Evolutionary conservation across 2,329 filamentous ascomycete species (phyloP), one percentile per base, ranked within the genome.

Genomic region (Fusarium clavum): DNA sequence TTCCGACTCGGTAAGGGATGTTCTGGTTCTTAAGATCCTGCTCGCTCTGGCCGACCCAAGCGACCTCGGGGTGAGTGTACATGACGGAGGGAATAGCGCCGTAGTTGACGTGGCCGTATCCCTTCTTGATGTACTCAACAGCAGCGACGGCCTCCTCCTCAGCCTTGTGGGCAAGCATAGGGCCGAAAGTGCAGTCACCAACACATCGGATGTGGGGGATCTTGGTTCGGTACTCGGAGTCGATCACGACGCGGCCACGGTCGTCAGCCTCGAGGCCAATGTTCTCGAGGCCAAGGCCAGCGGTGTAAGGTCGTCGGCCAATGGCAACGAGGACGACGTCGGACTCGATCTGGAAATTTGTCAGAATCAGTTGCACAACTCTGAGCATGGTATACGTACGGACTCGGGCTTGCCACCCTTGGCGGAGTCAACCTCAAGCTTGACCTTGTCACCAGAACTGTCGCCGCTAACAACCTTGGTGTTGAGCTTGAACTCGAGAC

Each of bases 141-240:
- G 91, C 95, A 32, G 96, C 96, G 70, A 98, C 94, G 65, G 89
- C 96, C 84, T 99, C 96, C 84, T 99, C 96, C 84, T 99, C 96
- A 54, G 96, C 96, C 89, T 99, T 99, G 89, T 99, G 96, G 57
- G 96, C 96, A 78, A 99, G 91, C 96, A 99, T 99, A 78, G 94
- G 94, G 12, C 96, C 96, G 81, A 99, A 99, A 48, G 96, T 99
- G 79, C 90, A 93, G 82, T 98, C 96, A 79, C 96, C 96, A 73
- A 98, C 92, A 77, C 95, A 96, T 77, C 96, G 94, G 81, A 99
- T 98, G 85, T 99, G 96, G 49, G 94, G 93, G 74, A 96, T 86
- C 86, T 98, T 98, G 79, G 96, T 99, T 83, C 96, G 94, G 88
- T 97, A 99, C 84, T 99, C 95, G 76, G 94, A 94, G 86, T 99